Evolutionary conservation across 2,329 filamentous ascomycete species (phyloP), one percentile per base, ranked within the genome.

Genomic region (Monilinia fructigena): DNA sequence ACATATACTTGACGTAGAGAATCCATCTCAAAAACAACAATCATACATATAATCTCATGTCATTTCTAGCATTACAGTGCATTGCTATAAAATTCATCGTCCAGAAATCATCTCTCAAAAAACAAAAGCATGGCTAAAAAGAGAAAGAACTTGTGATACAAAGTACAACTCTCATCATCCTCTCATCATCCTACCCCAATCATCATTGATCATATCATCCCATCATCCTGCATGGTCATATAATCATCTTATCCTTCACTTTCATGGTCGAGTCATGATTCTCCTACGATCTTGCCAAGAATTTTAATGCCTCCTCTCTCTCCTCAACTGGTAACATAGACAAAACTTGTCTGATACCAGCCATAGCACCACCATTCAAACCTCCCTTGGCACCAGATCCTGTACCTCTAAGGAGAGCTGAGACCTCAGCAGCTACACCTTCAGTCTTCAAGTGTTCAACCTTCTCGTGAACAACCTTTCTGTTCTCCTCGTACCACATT

Each of bases 401-500:
- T 76, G 89, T 87, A 65, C 83, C 82, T 72, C 87, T 82, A 75
- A 91, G 79, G 68, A 92, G 75, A 62, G 88, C 85, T 10, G 92
- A 89, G 72, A 92, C 86, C 74, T 92, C 88, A 66, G 83, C 82
- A 7, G 87, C 86, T 38, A 90, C 83, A 53, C 86, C 85, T 68
- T 97, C 91, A 6, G 85, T 84, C 85, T 92, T 95, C 75, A 98
- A 83, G 16, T 83, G 80, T 78, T 97, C 93, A 38, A 98, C 87
- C 86, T 95, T 96, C 70, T 89, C 86, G 70, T 90, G 85, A 61
- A 99, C 87, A 52, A 82, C 81, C 83, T 94, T 92, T 76, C 92
- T 85, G 81, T 98, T 95, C 81, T 94, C 89, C 83, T 99, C 95
- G 77, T 97, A 98, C 95, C 95, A 99, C 73, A 89, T 85, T 4